Conservation (phyloP, 2,329 filamentous ascomycete genomes). For the Cytospora piceae region DNA sequence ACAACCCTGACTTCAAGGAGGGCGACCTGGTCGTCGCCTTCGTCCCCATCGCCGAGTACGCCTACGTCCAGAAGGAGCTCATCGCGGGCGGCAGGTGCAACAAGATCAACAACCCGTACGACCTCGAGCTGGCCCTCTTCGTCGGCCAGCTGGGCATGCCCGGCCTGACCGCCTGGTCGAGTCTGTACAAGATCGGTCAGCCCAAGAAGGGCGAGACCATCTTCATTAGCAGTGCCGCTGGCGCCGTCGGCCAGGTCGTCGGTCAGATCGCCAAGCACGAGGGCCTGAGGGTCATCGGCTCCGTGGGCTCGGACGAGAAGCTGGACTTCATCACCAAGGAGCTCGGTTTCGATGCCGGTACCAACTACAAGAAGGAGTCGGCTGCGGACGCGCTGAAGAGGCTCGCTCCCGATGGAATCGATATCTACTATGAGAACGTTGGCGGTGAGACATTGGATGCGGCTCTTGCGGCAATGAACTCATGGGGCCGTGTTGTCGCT, state of each 20-base stretch:
- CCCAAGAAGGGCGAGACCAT: conserved; percentile 80
- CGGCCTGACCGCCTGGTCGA: conserved; percentile 55
- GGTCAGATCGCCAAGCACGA: conserved; percentile 83
- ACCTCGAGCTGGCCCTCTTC: conserved; percentile 69
- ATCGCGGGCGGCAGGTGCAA: conserved; percentile 46
- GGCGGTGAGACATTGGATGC: conserved; percentile 57
- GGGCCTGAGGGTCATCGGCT: conserved; percentile 78
- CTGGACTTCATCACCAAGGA: conserved; percentile 64
- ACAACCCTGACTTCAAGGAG: conserved; percentile 59
- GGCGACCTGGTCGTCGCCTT: conserved; percentile 68
- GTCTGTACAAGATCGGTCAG: conserved; percentile 70
- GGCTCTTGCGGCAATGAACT: conserved; percentile 53
- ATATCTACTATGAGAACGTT: conserved; percentile 65
- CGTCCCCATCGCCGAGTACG: conserved; percentile 72
- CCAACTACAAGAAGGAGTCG: conserved; percentile 88
- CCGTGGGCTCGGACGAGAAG: conserved; percentile 80
- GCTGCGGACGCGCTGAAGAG: conserved; percentile 68
- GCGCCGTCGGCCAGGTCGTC: conserved; percentile 81
- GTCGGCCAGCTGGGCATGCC: conserved; percentile 66
- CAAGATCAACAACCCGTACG: conserved; percentile 71
- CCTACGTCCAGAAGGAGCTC: conserved; percentile 49
- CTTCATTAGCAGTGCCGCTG: conserved; percentile 78
- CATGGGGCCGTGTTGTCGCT: conserved; percentile 66
- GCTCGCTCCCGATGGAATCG: conserved; percentile 76
- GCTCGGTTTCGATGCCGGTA: conserved; percentile 63